Evolutionary conservation across 1,139 yeast species (phyloP), one percentile per base, ranked within the genome.

Genomic region (Magnusiomyces fungicola): DNA sequence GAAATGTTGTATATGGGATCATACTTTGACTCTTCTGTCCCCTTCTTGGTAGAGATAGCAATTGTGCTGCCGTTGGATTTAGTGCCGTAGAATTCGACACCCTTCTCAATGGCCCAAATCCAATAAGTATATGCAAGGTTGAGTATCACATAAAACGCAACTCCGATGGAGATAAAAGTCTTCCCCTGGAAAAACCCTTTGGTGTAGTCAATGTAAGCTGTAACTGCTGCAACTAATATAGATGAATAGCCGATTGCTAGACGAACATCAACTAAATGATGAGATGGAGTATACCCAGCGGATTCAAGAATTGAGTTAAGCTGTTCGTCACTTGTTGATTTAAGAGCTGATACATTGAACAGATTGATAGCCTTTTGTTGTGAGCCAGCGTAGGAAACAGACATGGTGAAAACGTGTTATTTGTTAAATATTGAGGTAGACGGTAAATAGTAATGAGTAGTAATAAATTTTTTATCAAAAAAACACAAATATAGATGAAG

Each of bases 171-270:
- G 25, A 77, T 74, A 48, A 68, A 68, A 21, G 56, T 49, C 36
- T 43, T 43, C 2, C 72, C 72, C 3, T 69, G 69, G 7, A 63
- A 60, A 56, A 74, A 74, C 54, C 80, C 70, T 52, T 71, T 70
- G 55, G 79, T 77, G 67, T 83, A 83, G 64, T 90, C 97, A 41
- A 80, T 64, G 51, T 73, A 72, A 61, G 78, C 88, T 51, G 88
- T 76, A 4, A 70, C 64, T 1, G 76, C 96, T 1, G 95, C 86
- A 18, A 82, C 68, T 1, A 71, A 68, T 9, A 85, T 90, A 2
- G 88, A 78, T 12, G 73, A 56, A 58, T 80, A 81, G 0, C 96
- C 96, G 42, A 89, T 65, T 0, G 74, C 80, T 44, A 90, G 71
- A 58, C 84, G 82, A 25, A 75, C 67, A 61, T 89, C 95, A 45